Conservation (phyloP, 2,329 filamentous ascomycete genomes). For the Paramyrothecium roridum region DNA sequence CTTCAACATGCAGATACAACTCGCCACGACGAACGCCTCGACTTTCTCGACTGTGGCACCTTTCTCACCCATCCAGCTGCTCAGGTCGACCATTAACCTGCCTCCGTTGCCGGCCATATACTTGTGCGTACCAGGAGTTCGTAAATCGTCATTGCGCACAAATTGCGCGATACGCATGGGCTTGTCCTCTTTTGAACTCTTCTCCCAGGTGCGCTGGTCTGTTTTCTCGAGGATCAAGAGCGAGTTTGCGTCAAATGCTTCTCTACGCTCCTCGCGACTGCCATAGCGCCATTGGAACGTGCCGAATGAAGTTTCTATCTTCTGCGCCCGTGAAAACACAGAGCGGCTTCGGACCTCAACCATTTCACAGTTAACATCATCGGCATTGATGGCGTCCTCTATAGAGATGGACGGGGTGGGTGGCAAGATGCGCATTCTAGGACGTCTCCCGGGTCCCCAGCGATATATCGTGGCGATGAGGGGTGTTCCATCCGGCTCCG, state of each 20-base stretch:
- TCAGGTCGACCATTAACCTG: constrained; percentile 15
- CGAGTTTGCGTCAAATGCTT: constrained; percentile 8
- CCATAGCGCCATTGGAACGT: constrained; percentile 16
- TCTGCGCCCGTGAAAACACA: constrained; percentile 12
- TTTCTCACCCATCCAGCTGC: constrained; percentile 12
- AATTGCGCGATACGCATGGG: constrained; percentile 12
- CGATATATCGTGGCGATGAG: constrained; percentile 18
- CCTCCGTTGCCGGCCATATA: constrained; percentile 16
- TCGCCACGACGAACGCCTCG: constrained; percentile 16
- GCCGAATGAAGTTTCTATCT: constrained; percentile 14
- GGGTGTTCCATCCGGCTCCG: constrained; percentile 4
- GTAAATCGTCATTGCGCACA: constrained; percentile 13
- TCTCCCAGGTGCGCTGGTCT: neutral
- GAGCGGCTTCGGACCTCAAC: constrained; percentile 12
- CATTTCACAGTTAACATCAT: constrained; percentile 5
- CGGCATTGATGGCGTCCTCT: constrained; percentile 10
- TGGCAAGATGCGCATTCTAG: constrained; percentile 12
- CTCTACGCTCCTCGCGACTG: constrained; percentile 6
- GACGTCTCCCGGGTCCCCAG: constrained; percentile 12
- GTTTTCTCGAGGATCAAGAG: constrained; percentile 13
- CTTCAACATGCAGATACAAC: constrained; percentile 17
- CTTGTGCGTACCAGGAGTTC: constrained; percentile 12
- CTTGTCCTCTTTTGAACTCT: constrained; percentile 1
- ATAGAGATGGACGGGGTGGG: constrained; percentile 5
- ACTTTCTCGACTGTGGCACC: constrained; percentile 3